phyloP scores from a whole-genome alignment of 768 basidiomycete genomes.

The Rhodotorula graminis region DNA sequence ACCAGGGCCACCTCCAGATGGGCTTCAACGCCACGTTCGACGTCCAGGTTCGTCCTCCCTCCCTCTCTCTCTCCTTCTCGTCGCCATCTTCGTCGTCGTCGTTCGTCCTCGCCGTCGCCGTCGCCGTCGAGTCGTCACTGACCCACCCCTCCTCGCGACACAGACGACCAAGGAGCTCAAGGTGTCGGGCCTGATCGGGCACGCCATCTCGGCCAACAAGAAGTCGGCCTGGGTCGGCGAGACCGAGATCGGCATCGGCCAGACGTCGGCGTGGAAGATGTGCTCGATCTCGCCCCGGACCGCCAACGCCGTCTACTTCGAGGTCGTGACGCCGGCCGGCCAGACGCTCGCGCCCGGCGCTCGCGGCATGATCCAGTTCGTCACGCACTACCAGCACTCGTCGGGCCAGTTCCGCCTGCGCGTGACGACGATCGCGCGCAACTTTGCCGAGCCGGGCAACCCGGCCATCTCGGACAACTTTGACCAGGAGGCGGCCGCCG shows the following conservation, averaged over 20 bases:
- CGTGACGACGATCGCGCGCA: constrained; percentile 96
- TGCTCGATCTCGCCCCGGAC: constrained; percentile 83
- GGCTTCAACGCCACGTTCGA: constrained; percentile 99
- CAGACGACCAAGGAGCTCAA: constrained; percentile 98
- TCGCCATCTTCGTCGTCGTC: no score
- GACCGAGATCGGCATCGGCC: constrained; percentile 97
- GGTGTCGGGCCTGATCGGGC: constrained; percentile 94
- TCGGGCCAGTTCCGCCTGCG: constrained; percentile 91
- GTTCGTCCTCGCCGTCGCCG: no score
- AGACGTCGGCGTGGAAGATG: constrained; percentile 97
- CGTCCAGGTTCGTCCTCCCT: constrained; percentile 50
- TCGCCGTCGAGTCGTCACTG: no score
- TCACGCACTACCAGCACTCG: constrained; percentile 96
- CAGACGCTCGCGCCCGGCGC: constrained; percentile 77
- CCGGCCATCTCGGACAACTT: constrained; percentile 87
- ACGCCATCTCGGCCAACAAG: constrained; percentile 94
- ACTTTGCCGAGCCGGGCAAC: constrained; percentile 95
- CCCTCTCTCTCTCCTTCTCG: no score
- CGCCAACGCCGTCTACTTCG: constrained; percentile 89
- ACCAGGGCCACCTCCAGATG: constrained; percentile 86
- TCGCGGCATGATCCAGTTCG: constrained; percentile 92
- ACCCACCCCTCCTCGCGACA: neutral
- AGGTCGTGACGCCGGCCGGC: constrained; percentile 94
- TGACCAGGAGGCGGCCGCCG: constrained; percentile 96
- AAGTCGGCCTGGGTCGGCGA: constrained; percentile 95